Evolutionary conservation across 164 flowering plant species (phyloP), one percentile per base, ranked within the genome.

Genomic region (Hamamelis virginiana): DNA sequence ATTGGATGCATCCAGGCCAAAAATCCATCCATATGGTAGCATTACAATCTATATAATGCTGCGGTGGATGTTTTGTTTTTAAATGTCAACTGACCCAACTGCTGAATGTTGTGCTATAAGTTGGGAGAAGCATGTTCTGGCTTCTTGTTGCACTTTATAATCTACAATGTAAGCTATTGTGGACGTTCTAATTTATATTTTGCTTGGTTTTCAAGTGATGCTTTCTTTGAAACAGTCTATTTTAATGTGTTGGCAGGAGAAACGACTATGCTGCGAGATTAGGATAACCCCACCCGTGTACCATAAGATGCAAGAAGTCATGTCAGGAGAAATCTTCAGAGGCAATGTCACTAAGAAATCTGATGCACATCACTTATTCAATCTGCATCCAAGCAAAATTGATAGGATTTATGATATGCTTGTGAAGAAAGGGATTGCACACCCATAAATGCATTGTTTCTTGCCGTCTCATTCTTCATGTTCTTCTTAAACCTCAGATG

Each of bases 401-500:
- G 84, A 81, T 63, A 64, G 81, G 22, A 79, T 81, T 11, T 81
- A 78, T 62, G 84, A 81, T 43, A 76, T 78, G 72, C 78, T 81
- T 18, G 67, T 76, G 13, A 73, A 69, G 25, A 81, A 81, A 69
- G 84, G 84, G 28, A 57, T 81, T 62, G 76, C 81, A 59, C 78
- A 23, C 16, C 76, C 74, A 10, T 77, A 72, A 73, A 12, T 23
- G 12, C 28, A 23, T 22, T 27, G 9, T 26, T 26, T 55, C 59
- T 23, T 55, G 22, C 11, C 28, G 22, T 25, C 6, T 33, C 41
- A 33, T 2, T 33, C 6, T 33, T 33, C 41, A 33, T 33, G 41
- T 33, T 33, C 41, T 33, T 33, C 6, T 33, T 33, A 33, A 33
- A 33, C 2, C 2, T 33, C 6, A 33, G n/a, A n/a, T n/a, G n/a